phyloP scores from a whole-genome alignment of 352 stramenopile genomes.

The Thalassiosira allenii region DNA sequence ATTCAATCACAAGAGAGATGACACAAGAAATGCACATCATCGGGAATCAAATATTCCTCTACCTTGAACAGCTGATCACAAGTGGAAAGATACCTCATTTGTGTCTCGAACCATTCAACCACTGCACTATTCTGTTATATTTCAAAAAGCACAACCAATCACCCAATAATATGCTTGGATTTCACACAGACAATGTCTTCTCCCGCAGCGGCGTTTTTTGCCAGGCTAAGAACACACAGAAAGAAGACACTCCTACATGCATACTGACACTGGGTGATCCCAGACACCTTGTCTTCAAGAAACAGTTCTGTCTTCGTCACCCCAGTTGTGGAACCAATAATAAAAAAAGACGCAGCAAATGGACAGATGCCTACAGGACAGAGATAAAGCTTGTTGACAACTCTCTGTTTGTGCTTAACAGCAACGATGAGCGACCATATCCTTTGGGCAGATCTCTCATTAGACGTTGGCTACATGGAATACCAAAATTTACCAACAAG shows the following conservation, averaged over 20 bases:
- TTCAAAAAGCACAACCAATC: neutral
- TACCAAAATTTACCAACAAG: too few relatives aligned
- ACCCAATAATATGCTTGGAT: neutral
- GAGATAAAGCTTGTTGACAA: neutral
- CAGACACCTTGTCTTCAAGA: neutral
- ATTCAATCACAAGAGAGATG: constrained; percentile 17
- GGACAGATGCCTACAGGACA: neutral
- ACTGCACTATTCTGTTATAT: constrained; percentile 27
- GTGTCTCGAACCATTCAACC: constrained; percentile 12
- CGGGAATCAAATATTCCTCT: neutral
- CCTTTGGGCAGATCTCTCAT: too few relatives aligned
- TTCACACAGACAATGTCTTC: constrained; percentile 28
- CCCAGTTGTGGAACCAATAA: too few relatives aligned
- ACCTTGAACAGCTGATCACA: neutral
- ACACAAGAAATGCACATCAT: constrained; percentile 8
- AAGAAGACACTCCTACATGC: constrained; percentile 11
- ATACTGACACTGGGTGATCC: constrained; percentile 4
- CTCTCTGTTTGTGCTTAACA: neutral
- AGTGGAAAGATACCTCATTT: neutral
- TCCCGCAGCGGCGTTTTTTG: neutral
- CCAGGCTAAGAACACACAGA: constrained; percentile 6
- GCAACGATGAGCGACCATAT: neutral
- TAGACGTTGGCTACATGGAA: too few relatives aligned
- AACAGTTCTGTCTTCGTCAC: neutral
- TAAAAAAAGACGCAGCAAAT: neutral